Evolutionary conservation across 139 green algal species (phyloP).

Genomic region (Closterium sp.): DNA sequence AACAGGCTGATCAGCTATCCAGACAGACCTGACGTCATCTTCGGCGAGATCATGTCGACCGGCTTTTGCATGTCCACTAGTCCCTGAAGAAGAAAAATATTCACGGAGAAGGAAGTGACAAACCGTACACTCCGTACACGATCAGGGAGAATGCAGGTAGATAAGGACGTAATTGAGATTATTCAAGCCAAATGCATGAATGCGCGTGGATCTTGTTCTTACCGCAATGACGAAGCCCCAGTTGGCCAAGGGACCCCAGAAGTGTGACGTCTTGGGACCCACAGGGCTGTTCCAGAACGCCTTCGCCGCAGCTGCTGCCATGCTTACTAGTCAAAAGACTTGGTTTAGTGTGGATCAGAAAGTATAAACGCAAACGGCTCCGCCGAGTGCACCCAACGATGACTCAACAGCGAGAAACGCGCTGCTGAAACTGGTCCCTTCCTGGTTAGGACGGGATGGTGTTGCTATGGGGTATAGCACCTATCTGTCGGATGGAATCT

Average conservation of each 20-base stretch:
- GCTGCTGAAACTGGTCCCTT: neutral
- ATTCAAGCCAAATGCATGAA: neutral
- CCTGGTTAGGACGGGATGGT: neutral
- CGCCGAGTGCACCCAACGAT: neutral
- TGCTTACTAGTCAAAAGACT: neutral
- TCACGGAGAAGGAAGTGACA: neutral
- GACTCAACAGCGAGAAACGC: neutral
- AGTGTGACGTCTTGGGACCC: conserved; percentile 75
- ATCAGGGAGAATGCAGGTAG: neutral
- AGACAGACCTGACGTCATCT: conserved; percentile 71
- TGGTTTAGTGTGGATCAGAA: neutral
- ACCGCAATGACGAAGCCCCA: conserved; percentile 81
- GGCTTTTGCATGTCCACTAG: conserved; percentile 71
- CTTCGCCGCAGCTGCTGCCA: conserved; percentile 24
- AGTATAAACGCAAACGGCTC: neutral
- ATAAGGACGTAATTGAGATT: neutral
- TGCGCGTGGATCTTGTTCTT: neutral
- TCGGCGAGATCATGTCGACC: conserved; percentile 67
- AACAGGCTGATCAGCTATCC: neutral
- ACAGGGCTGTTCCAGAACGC: conserved; percentile 53
- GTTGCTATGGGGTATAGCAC: neutral
- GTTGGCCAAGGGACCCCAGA: conserved; percentile 81
- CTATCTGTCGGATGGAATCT: neutral
- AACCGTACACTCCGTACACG: neutral
- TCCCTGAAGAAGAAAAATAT: conserved; percentile 53